phyloP scores from a whole-genome alignment of 257 asterid genomes.

The Voacanga thouarsii region DNA sequence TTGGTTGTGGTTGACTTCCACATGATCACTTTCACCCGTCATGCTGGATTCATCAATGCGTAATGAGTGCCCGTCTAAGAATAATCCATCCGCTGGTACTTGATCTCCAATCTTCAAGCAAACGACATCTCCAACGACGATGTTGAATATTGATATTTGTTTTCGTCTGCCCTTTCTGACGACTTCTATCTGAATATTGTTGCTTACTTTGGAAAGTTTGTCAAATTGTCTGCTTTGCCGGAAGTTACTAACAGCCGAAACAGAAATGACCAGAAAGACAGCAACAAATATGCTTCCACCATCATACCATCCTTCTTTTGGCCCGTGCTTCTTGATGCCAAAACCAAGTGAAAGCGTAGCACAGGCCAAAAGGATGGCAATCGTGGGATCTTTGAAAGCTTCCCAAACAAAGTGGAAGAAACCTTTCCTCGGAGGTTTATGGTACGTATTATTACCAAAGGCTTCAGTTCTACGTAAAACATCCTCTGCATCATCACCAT shows the following conservation, averaged over 20 bases:
- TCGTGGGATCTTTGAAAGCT: constrained; percentile 33
- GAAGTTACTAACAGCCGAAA: constrained; percentile 35
- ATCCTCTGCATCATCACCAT: constrained; percentile 21
- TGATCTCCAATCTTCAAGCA: constrained; percentile 50
- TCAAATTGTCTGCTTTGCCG: constrained; percentile 35
- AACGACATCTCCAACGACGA: constrained; percentile 47
- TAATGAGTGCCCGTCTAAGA: constrained; percentile 38
- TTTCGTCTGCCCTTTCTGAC: constrained; percentile 34
- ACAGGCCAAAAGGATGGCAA: constrained; percentile 31
- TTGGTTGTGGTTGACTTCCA: constrained; percentile 21
- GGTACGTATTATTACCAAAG: constrained; percentile 38
- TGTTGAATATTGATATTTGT: constrained; percentile 29
- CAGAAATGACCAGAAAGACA: constrained; percentile 33
- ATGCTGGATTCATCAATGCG: constrained; percentile 39
- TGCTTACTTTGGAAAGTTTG: constrained; percentile 30
- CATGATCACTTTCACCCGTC: constrained; percentile 44
- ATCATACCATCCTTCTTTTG: constrained; percentile 40
- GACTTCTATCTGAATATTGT: constrained; percentile 32
- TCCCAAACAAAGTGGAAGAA: constrained; percentile 30
- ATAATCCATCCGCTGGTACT: constrained; percentile 46
- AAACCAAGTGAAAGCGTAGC: constrained; percentile 39
- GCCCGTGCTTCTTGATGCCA: constrained; percentile 40
- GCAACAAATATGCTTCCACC: constrained; percentile 44
- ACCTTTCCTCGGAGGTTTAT: constrained; percentile 19
- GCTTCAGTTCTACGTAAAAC: constrained; percentile 24